A percentile compares a stretch with the other conserved stretches of the same genome.
Conservation (phyloP, 2,329 filamentous ascomycete species). For the Exophiala alcalophila region DNA sequence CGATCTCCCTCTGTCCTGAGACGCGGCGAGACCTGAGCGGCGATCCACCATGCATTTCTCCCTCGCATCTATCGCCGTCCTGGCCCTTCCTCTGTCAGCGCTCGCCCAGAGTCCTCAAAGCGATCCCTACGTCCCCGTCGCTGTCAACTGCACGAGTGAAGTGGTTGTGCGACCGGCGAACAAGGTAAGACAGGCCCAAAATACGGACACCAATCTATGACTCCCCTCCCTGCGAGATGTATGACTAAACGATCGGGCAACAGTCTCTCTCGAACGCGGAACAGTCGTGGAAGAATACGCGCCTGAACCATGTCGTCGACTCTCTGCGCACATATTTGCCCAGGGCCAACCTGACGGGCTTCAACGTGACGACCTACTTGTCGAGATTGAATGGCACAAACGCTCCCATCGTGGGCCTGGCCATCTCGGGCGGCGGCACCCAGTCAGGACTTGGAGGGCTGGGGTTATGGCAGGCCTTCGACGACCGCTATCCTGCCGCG, state of each 20-base stretch:
- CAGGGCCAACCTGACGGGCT: constrained; percentile 5
- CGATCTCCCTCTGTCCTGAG: no score
- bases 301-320: constrained; percentile 7
- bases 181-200: neutral
- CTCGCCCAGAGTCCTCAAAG: neutral
- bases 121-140: constrained; percentile 1
- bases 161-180: neutral
- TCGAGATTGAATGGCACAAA: constrained; percentile 8
- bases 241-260: neutral
- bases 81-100: neutral
- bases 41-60: neutral
- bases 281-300: constrained; percentile 3
- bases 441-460: constrained; percentile 17
- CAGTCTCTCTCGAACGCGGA: constrained; percentile 7
- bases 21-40: no score
- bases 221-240: neutral
- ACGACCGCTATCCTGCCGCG: constrained; percentile 15
- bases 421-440: constrained; percentile 16
- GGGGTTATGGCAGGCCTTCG: constrained; percentile 18
- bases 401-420: constrained; percentile 14
- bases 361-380: constrained; percentile 6
- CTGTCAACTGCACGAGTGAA: constrained; percentile 1
- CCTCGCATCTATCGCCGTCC: neutral
- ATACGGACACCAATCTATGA: neutral
- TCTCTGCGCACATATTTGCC: constrained; percentile 5